phyloP scores from a whole-genome alignment of 2,329 filamentous ascomycete species.

The Chrysoporthe deuterocubensis region DNA sequence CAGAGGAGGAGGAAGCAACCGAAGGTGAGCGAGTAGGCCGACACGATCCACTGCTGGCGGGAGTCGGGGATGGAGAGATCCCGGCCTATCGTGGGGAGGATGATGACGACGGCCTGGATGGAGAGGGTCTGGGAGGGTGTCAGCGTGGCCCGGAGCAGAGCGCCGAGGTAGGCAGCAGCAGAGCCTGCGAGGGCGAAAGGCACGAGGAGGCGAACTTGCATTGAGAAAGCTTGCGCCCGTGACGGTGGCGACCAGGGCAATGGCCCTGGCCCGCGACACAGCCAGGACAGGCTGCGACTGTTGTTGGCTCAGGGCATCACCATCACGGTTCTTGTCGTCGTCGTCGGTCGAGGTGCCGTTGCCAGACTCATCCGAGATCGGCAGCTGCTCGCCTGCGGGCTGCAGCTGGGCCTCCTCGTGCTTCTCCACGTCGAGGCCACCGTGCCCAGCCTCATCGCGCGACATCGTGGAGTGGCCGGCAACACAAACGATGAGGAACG shows the following conservation, averaged over 20 bases:
- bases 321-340: not conserved
- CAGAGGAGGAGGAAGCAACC: slow-evolving; percentile 71
- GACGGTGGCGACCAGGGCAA: slow-evolving; percentile 58
- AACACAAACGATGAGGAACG: not conserved
- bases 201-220: slow-evolving; percentile 38
- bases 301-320: not conserved
- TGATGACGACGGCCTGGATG: slow-evolving; percentile 63
- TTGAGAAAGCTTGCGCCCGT: slow-evolving; percentile 62
- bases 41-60: slow-evolving; percentile 69
- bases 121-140: slow-evolving; percentile 53
- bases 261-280: slow-evolving; percentile 55
- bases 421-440: not conserved
- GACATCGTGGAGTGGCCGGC: not conserved
- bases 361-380: slow-evolving; percentile 21
- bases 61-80: slow-evolving; percentile 61
- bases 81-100: slow-evolving; percentile 63
- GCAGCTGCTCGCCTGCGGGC: not conserved
- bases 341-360: not conserved
- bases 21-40: slow-evolving; percentile 67
- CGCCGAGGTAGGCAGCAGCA: not conserved
- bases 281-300: slow-evolving; percentile 20
- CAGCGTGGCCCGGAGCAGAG: slow-evolving; percentile 13
- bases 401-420: not conserved
- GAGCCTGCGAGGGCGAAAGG: not conserved
- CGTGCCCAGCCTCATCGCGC: not conserved